Evolutionary conservation across 2,329 filamentous ascomycete genomes (phyloP).

Genomic region (Colletotrichum sp.): DNA sequence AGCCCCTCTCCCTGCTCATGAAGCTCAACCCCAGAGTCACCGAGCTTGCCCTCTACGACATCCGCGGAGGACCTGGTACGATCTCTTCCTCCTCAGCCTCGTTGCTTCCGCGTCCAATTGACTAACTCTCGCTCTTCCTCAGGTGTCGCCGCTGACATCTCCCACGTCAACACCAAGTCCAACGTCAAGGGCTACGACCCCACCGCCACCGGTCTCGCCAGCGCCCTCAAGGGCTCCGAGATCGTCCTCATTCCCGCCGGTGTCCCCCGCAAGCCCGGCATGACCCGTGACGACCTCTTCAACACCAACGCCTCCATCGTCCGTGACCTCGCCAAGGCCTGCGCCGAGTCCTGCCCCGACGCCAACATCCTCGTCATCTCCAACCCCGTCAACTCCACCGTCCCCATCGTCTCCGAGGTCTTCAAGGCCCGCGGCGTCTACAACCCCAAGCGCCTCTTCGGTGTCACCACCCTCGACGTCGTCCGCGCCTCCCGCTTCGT

Average conservation of each 20-base stretch:
- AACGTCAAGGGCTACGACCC: slow-evolving; percentile 89
- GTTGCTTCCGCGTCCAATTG: slow-evolving; percentile 10
- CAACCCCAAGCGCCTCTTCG: slow-evolving; percentile 99
- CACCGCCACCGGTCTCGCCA: slow-evolving; percentile 74
- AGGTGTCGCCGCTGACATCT: slow-evolving; percentile 98
- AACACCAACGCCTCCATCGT: slow-evolving; percentile 99
- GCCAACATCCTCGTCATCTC: slow-evolving; percentile 97
- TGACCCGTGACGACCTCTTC: slow-evolving; percentile 99
- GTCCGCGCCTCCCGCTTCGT: slow-evolving; percentile 98
- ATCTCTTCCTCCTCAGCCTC: slow-evolving; percentile 24
- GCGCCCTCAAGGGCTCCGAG: slow-evolving; percentile 84
- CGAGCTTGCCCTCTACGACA: slow-evolving; percentile 97
- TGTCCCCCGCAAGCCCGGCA: slow-evolving; percentile 98
- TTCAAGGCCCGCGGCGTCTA: slow-evolving; percentile 96
- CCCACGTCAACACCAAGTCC: slow-evolving; percentile 99
- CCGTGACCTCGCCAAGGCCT: slow-evolving; percentile 95
- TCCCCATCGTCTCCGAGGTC: slow-evolving; percentile 95
- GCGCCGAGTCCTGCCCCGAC: slow-evolving; percentile 84
- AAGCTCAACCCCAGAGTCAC: slow-evolving; percentile 97
- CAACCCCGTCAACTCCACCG: slow-evolving; percentile 99
- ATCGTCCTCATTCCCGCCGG: slow-evolving; percentile 97
- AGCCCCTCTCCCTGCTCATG: slow-evolving; percentile 95
- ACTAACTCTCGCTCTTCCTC: slow-evolving; percentile 27
- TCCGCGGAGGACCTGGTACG: slow-evolving; percentile 90
- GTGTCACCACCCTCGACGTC: slow-evolving; percentile 98